Conservation (phyloP, 352 stramenopile genomes). For the Phytophthora lateralis region DNA sequence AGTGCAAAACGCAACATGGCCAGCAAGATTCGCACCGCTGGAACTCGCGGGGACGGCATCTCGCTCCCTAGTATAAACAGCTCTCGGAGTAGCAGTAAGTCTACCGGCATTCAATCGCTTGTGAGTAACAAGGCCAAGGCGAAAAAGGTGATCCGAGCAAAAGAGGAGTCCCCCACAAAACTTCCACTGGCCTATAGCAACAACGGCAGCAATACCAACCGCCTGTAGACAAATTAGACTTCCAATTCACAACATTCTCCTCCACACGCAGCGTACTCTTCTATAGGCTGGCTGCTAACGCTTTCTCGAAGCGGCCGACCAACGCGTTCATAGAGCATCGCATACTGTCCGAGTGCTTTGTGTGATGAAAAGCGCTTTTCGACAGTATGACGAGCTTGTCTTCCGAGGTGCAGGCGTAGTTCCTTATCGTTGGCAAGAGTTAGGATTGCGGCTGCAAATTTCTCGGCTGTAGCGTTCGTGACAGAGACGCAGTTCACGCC, state of each 20-base stretch:
- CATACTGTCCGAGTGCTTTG: slow-evolving; percentile 37
- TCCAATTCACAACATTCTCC: neutral
- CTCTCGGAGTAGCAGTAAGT: slow-evolving; percentile 30
- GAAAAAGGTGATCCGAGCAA: slow-evolving; percentile 34
- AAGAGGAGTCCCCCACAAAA: slow-evolving; percentile 31
- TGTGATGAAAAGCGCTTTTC: slow-evolving; percentile 37
- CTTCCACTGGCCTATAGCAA: slow-evolving; percentile 30
- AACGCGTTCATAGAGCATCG: slow-evolving; percentile 45
- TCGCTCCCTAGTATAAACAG: slow-evolving; percentile 42
- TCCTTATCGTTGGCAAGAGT: slow-evolving; percentile 28
- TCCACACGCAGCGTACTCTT: neutral
- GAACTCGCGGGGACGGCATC: slow-evolving; percentile 63
- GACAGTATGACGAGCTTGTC: slow-evolving; percentile 45
- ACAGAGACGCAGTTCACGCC: slow-evolving; percentile 50
- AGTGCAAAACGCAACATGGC: slow-evolving; percentile 77
- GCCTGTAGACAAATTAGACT: slow-evolving; percentile 19
- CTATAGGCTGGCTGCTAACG: neutral
- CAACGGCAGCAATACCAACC: slow-evolving; percentile 18
- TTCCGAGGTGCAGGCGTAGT: slow-evolving; percentile 32
- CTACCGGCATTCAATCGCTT: slow-evolving; percentile 39
- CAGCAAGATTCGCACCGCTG: slow-evolving; percentile 47
- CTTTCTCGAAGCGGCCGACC: slow-evolving; percentile 4
- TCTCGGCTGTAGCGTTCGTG: slow-evolving; percentile 31
- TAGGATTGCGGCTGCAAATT: slow-evolving; percentile 39
- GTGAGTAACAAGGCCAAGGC: slow-evolving; percentile 43